Base-by-base conservation (phyloP, 2,329 filamentous ascomycete species). In the Apiospora arundinis region DNA sequence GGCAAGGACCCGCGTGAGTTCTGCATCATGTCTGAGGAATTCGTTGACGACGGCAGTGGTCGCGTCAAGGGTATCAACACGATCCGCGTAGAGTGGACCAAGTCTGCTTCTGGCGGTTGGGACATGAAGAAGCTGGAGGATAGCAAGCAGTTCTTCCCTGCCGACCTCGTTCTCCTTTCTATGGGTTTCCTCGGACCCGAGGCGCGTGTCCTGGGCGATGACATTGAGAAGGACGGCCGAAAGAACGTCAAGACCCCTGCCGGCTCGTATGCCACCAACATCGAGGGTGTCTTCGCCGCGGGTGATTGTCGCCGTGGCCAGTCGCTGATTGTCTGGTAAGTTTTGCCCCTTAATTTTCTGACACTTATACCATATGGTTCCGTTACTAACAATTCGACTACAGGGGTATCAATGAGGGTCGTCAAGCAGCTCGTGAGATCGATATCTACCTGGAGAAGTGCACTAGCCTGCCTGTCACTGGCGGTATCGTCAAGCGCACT, bases 121-220 rank as follows among this genome's bases (percentile, higher is more conserved):
- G 95, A 98, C 83, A 98, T 98, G 95, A 97, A 97, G 89, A 95
- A 97, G 82, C 88, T 97, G 44, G 95, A 97, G 76, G 95, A 93
- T 48, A 95, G 93, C 73, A 93, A 97, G 85, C 91, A 98, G 81
- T 97, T 97, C 88, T 98, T 98, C 92, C 94, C 94, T 48, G 95
- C 95, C 40, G 95, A 98, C 79, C 90, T 98, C 52, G 95, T 98
- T 63, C 90, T 98, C 63, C 87, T 98, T 67, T 97, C 95, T 69
- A 98, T 98, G 95, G 95, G 95, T 80, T 98, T 98, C 92, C 85
- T 98, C 74, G 95, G 95, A 12, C 95, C 95, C 8, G 95, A 98
- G 85, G 93, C 93, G 76, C 92, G 94, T 75, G 91, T 97, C 49
- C 88, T 98, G 52, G 94, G 93, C 68, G 92, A 94, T n/a, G 89